Conservation (phyloP, 371 early-diverging fungal species). For the Fennellomyces sp. region DNA sequence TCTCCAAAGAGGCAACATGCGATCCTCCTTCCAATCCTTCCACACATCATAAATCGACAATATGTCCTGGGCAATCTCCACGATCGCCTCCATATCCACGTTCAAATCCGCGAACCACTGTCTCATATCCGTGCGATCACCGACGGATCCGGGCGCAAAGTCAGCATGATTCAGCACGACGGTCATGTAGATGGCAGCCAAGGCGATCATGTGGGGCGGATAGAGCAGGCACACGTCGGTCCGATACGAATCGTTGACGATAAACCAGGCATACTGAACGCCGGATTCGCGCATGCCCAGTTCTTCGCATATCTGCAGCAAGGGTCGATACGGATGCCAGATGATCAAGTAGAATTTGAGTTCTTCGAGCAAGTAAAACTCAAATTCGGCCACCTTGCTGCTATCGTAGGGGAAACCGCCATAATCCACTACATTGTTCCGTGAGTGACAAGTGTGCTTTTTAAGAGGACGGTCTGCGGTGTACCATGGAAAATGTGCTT, state of each 20-base stretch:
- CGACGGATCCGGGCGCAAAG: conserved; percentile 45
- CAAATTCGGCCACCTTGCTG: conserved; percentile 84
- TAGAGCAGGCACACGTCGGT: conserved; percentile 81
- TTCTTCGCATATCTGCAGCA: conserved; percentile 64
- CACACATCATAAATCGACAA: conserved; percentile 67
- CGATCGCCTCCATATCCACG: conserved; percentile 68
- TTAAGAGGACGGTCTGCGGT: neutral
- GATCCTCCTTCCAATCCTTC: conserved; percentile 67
- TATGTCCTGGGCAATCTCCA: conserved; percentile 73
- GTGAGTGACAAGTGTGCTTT: too few species aligned
- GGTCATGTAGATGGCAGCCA: conserved; percentile 81
- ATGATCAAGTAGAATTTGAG: conserved; percentile 85
- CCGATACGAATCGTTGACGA: conserved; percentile 82
- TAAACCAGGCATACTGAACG: conserved; percentile 80
- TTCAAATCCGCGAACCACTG: conserved; percentile 81
- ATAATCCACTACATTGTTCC: conserved; percentile 29
- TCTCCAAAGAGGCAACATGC: conserved; percentile 47
- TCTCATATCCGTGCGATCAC: conserved; percentile 60
- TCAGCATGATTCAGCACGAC: conserved; percentile 62
- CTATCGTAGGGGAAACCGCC: conserved; percentile 75
- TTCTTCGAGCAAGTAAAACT: conserved; percentile 89
- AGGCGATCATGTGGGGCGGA: conserved; percentile 87
- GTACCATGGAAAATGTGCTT: conserved; percentile 65
- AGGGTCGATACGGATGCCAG: conserved; percentile 86
- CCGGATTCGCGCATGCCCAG: conserved; percentile 62